Evolutionary conservation across 768 basidiomycete species (phyloP).

Genomic region (Arthromyces matolae): DNA sequence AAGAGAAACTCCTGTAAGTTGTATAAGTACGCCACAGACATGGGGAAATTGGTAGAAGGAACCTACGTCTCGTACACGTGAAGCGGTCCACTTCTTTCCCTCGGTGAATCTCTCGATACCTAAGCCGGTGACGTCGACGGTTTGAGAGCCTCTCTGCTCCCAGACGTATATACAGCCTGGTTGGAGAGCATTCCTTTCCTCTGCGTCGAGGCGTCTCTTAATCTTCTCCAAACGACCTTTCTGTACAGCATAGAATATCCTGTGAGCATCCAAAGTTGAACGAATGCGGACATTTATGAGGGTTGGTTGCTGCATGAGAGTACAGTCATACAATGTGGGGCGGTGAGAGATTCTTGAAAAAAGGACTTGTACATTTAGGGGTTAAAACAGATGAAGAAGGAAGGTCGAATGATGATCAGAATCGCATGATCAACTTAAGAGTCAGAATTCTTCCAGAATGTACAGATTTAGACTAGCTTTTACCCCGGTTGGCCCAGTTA

Average conservation of each 20-base stretch:
- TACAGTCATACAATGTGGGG: not conserved
- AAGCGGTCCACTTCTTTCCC: slow-evolving; percentile 79
- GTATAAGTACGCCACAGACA: slow-evolving; percentile 3
- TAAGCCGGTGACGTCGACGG: slow-evolving; percentile 67
- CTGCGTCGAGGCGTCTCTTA: slow-evolving; percentile 71
- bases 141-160: slow-evolving; percentile 75
- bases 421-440: slow-evolving; percentile 4
- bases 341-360: not conserved
- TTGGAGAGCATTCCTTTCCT: slow-evolving; percentile 60
- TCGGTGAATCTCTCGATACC: slow-evolving; percentile 86
- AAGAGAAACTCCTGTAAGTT: slow-evolving; percentile 71
- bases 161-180: slow-evolving; percentile 61
- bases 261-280: slow-evolving; percentile 74
- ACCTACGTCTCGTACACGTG: slow-evolving; percentile 76
- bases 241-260: slow-evolving; percentile 73
- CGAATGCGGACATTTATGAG: slow-evolving; percentile 71
- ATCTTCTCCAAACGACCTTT: slow-evolving; percentile 65
- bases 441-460: slow-evolving; percentile 2
- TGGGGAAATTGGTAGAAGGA: not conserved
- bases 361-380: slow-evolving; percentile 7
- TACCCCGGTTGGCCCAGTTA: not conserved
- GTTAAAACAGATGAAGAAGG: not conserved
- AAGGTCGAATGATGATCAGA: slow-evolving; percentile 4
- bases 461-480: slow-evolving; percentile 22
- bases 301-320: slow-evolving; percentile 59